These are phyloP conservation scores for Scolecobasidium constrictum DNA, from an alignment of 2,329 filamentous ascomycete species.

Conservation along the genomic window DNA sequence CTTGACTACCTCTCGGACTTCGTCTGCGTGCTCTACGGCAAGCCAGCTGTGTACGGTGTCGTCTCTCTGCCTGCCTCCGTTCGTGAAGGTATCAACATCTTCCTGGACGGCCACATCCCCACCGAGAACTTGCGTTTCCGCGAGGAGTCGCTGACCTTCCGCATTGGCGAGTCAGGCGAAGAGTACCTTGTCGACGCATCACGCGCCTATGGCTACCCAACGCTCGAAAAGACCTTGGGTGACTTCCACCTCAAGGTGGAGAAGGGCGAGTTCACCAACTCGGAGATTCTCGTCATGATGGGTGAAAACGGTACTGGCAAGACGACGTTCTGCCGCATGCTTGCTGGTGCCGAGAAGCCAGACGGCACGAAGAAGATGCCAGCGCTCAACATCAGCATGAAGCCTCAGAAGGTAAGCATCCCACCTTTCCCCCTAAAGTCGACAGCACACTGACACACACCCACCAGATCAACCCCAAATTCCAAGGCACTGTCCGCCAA, in stretches of 20 bases:
- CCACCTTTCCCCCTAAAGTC: no score
- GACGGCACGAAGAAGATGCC: constrained; percentile 71
- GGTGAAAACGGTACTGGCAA: constrained; percentile 99
- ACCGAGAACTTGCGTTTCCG: constrained; percentile 98
- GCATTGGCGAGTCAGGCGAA: constrained; percentile 78
- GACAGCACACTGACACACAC: no score
- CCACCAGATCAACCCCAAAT: constrained; percentile 96
- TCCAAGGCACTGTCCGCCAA: constrained; percentile 90
- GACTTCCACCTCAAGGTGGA: constrained; percentile 79
- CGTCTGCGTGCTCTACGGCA: constrained; percentile 93
- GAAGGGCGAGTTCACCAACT: constrained; percentile 82
- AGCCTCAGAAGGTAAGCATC: constrained; percentile 97
- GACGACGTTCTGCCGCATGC: constrained; percentile 95
- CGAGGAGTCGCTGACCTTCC: constrained; percentile 92
- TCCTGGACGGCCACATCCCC: constrained; percentile 94
- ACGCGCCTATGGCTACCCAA: constrained; percentile 77
- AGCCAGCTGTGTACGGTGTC: constrained; percentile 92
- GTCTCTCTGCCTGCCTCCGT: constrained; percentile 93
- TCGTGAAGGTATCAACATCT: constrained; percentile 98
- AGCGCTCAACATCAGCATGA: constrained; percentile 97
- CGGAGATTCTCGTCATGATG: constrained; percentile 99
- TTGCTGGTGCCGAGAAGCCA: constrained; percentile 87
- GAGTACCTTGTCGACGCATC: constrained; percentile 78
- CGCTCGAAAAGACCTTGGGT: constrained; percentile 87
- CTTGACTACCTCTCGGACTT: constrained; percentile 98